Evolutionary conservation across 805 yeast genomes (phyloP), one percentile per base, ranked within the genome.

Genomic region (Suhomyces prunicola): DNA sequence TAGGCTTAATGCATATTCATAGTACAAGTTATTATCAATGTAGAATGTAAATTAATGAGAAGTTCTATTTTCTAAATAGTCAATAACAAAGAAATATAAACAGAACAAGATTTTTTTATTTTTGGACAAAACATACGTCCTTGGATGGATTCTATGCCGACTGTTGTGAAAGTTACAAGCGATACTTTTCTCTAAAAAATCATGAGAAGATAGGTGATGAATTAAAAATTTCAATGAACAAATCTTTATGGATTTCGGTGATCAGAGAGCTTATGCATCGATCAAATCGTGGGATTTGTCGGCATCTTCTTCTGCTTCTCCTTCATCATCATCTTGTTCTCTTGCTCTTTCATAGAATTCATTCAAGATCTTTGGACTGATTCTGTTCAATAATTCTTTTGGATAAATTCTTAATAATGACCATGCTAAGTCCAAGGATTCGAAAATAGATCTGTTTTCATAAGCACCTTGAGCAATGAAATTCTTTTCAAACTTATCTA

Each of bases 371-470:
- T 94, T 94, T 72, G 98, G 98, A 55, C 97, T 91, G 68, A 94
- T 90, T 85, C 99, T 91, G 82, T 94, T 94, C 69, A 94, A 86
- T 88, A 94, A 81, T 77, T 94, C 98, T 84, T 92, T 94, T 69
- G 99, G 99, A 80, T 94, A 94, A 73, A 94, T 94, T 83, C 99
- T 91, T 73, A 94, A 82, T 71, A 94, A 82, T 45, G 96, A 85
- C 99, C 99, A 94, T 52, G 99, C 99, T 72, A 89, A 92, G 72
- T 94, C 99, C 71, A 94, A 84, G 53, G 96, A 87, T 78, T 94
- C 99, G 66, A 91, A 90, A 62, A 94, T 86, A 47, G 91, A 81
- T 82, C 99, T 90, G 72, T 91, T 83, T 74, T 94, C 99, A 71
- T 94, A 94, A 50, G 97, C 93, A 71, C 98, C 98, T 79, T 94